Percentiles rank a stretch among this genome's conserved stretches.
Evolutionary conservation across 345 rosid genomes (phyloP).

Genomic region (Boechera retrofracta): DNA sequence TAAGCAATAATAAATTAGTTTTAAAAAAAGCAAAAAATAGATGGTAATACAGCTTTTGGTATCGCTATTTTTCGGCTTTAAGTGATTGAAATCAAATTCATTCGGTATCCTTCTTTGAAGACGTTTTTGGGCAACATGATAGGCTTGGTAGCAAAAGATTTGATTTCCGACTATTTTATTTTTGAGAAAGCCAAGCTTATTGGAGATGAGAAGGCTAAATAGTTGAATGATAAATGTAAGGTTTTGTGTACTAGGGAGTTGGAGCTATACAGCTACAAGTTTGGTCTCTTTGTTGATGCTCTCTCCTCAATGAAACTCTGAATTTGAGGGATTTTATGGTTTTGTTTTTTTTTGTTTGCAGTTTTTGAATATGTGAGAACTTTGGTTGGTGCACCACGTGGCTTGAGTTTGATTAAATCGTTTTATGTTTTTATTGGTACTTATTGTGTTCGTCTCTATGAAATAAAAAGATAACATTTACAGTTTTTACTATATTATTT

Average conservation of each 20-base stretch:
- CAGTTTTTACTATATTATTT: too few species aligned
- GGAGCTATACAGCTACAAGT: background rate
- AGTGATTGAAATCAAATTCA: too few species aligned
- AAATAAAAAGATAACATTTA: too few species aligned
- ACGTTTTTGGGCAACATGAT: background rate
- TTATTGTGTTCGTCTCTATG: background rate
- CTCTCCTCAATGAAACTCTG: background rate
- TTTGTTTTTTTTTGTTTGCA: background rate
- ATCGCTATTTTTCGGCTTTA: too few species aligned
- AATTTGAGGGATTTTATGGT: background rate
- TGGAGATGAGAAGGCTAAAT: slow-evolving; percentile 13
- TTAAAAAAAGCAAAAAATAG: too few species aligned
- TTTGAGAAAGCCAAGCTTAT: slow-evolving; percentile 2
- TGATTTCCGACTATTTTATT: background rate
- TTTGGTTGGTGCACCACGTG: background rate
- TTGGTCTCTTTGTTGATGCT: background rate
- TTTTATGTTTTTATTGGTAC: background rate
- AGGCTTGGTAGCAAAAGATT: background rate
- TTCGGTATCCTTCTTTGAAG: slow-evolving; percentile 4
- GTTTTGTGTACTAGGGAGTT: background rate
- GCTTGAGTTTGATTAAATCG: background rate
- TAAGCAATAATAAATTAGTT: too few species aligned
- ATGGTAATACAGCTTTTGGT: too few species aligned
- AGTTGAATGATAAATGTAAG: slow-evolving; percentile 4
- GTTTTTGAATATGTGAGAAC: background rate